Conservation (phyloP, 371 early-diverging fungal species). For the Mortierella sp. region DNA sequence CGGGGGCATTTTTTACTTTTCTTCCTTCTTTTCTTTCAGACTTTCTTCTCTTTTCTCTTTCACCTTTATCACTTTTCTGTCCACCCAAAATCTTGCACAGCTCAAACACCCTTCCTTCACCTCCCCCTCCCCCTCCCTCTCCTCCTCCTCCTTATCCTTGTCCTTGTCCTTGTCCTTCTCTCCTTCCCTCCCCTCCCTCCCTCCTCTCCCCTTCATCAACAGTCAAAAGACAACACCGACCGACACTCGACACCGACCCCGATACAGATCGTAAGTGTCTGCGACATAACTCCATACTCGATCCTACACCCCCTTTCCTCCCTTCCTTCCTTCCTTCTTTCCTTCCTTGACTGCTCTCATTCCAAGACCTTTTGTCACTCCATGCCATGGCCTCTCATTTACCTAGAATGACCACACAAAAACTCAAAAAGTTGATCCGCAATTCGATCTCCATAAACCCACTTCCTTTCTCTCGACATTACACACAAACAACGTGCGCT, state of each 20-base stretch:
- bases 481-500: not conserved
- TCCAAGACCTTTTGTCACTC: not conserved
- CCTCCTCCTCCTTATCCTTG: too few species aligned
- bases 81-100: not conserved
- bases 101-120: not conserved
- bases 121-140: conserved; percentile 2
- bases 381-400: not conserved
- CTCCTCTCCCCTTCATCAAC: not conserved
- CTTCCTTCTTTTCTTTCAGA: not conserved
- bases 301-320: not conserved
- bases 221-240: not conserved
- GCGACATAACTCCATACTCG: not conserved
- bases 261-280: conserved; percentile 2
- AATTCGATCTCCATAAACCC: conserved; percentile 1
- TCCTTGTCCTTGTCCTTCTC: too few species aligned
- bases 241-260: conserved; percentile 4
- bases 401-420: not conserved
- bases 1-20: too few species aligned
- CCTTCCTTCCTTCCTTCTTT: not conserved
- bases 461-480: not conserved
- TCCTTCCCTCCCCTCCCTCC: not conserved
- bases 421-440: not conserved
- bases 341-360: not conserved
- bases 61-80: not conserved
- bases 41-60: not conserved